Base-by-base conservation (phyloP, 164 flowering plant genomes). In the Piper longum region DNA sequence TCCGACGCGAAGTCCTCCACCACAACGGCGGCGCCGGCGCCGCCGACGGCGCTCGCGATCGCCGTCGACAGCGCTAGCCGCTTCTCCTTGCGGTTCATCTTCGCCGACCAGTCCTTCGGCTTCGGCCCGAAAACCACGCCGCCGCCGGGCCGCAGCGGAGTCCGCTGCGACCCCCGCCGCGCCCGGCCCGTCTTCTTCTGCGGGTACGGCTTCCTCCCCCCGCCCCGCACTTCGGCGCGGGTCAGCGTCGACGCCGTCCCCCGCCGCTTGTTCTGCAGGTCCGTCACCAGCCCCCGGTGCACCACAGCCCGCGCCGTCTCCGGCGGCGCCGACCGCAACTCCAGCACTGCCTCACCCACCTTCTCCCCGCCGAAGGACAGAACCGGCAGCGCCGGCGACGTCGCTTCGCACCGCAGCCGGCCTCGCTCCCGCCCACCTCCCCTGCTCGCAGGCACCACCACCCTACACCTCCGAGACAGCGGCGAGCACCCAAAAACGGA, bases 231-330 rank as follows among this genome's bases (percentile, higher is more conserved):
- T 69, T 93, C 96, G 7, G 77, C 87, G 43, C 99, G 79, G 17
- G 97, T 90, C 60, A 88, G 85, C 16, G 99, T 93, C 14, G 97
- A 93, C 57, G 97, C 97, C 5, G 99, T 90, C 51, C 99, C 99
- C 13, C 95, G 80, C 39, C 99, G 80, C 68, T 71, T 75, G 86
- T 90, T 88, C 63, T 77, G 85, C 60, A 67, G 87, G 78, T 88
- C 92, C 39, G 95, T 85, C 76, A 84, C 72, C 68, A 93, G 72
- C 39, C 84, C 97, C 6, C 97, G 83, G 77, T 93, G 99, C 55
- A 93, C 95, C 58, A 93, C 96, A 63, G 97, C 89, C 14, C 99
- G 81, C 0, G 99, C 92, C 4, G 97, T 90, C 0, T 85, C 92
- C 0, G 84, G 76, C 1, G 88, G 88, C 16, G 99, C 99, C 5